Evolutionary conservation across 495 filamentous ascomycete species (phyloP), one percentile per base, ranked within the genome.

Genomic region (Aspergillus olivimuriae): DNA sequence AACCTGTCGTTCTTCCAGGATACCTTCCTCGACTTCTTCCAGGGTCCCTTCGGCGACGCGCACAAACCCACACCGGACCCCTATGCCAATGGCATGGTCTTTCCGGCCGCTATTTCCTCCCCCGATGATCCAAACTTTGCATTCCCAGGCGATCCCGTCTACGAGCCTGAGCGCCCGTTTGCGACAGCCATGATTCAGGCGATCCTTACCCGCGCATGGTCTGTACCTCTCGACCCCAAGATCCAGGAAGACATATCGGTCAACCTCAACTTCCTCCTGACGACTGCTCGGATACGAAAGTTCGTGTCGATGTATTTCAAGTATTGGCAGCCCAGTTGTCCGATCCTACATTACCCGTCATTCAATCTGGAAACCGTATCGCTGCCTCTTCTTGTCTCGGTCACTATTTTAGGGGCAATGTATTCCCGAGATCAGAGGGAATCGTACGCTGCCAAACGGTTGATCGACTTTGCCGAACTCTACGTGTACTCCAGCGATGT

Each of bases 401-500:
- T 75, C 2, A 50, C 57, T 2, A 65, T 72, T 18, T 69, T 74
- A 60, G 72, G 72, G 5, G 72, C 69, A 0, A 72, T 74, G 60
- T 75, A 75, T 43, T 69, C 66, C 19, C 47, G 48, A 5, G 64
- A 70, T 26, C 54, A 63, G 23, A 56, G 53, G 37, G 72, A 74
- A 35, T 45, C 56, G 0, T 55, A 55, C 16, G 48, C 57, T 14
- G 67, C 69, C 4, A 72, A 69, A 39, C 51, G 62, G 18, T 37
- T 73, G 15, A 51, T 74, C 1, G 72, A 75, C 44, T 64, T 75
- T 46, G 68, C 61, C 6, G 72, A 75, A 40, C 51, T 75, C 0
- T 69, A 65, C 21, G 50, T 71, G 10, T 74, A 66, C 40, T 73
- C 70, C 0, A 64, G 55, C 26, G 62, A 70, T 16, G 53, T 65